These are phyloP conservation scores for Penicillium chermesinum DNA, from an alignment of 495 filamentous ascomycete genomes.

Conservation along the genomic window DNA sequence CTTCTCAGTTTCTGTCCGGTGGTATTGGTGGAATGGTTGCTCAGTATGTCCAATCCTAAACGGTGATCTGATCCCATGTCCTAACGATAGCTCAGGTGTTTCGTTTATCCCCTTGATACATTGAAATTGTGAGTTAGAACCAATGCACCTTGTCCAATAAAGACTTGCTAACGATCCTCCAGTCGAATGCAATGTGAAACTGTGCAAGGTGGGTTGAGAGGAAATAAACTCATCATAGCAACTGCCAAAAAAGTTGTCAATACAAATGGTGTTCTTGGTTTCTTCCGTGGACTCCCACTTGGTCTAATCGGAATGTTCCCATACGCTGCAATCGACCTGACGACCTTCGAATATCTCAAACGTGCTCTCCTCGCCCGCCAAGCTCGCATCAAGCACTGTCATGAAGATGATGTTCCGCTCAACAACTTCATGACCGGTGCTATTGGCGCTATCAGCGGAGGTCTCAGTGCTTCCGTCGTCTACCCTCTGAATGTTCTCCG, in stretches of 20 bases:
- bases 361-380: constrained; percentile 61
- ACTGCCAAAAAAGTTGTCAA: constrained; percentile 83
- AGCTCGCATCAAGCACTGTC: constrained; percentile 61
- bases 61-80: not conserved
- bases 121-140: constrained; percentile 94
- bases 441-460: constrained; percentile 85
- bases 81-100: constrained; percentile 54
- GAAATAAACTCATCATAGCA: constrained; percentile 75
- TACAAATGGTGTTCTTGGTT: constrained; percentile 64
- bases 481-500: constrained; percentile 94
- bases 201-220: constrained; percentile 74
- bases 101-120: constrained; percentile 94
- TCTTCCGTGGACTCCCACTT: constrained; percentile 89
- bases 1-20: constrained; percentile 86
- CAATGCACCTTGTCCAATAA: constrained; percentile 1
- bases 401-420: constrained; percentile 75
- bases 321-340: constrained; percentile 93
- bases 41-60: constrained; percentile 48
- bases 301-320: constrained; percentile 95
- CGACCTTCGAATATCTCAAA: constrained; percentile 92
- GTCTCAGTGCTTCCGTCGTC: constrained; percentile 87
- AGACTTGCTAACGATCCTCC: not conserved
- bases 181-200: constrained; percentile 92
- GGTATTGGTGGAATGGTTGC: constrained; percentile 90
- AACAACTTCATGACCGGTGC: constrained; percentile 73